Conservation (phyloP, 2,329 filamentous ascomycete species). For the Cryphonectria carpinicola region DNA sequence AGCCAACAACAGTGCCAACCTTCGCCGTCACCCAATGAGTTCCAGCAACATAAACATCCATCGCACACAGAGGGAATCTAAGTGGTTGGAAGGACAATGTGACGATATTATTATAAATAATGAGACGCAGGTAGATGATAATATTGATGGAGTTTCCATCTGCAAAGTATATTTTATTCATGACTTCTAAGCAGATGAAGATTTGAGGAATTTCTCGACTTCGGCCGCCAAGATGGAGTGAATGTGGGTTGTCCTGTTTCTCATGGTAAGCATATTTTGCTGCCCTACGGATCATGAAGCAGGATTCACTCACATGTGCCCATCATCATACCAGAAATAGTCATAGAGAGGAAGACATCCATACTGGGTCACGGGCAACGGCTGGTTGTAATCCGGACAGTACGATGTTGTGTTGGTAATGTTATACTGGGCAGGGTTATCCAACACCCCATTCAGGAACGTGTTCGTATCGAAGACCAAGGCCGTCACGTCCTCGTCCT, state of each 20-base stretch:
- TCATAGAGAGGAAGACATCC: constrained; percentile 36
- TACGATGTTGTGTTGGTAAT: constrained; percentile 37
- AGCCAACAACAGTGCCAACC: not conserved
- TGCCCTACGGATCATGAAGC: not conserved
- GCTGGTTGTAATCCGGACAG: constrained; percentile 34
- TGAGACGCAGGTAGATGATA: not conserved
- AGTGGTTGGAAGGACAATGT: too few species aligned
- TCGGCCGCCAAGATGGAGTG: constrained; percentile 16
- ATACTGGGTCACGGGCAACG: constrained; percentile 32
- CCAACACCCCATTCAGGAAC: constrained; percentile 38
- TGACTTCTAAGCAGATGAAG: constrained; percentile 1
- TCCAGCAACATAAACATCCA: not conserved
- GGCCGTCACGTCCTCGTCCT: constrained; percentile 30
- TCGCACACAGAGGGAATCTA: too few species aligned
- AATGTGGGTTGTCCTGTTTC: constrained; percentile 15
- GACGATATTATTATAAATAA: not conserved
- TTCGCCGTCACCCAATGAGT: not conserved
- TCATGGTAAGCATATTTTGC: not conserved
- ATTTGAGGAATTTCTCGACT: constrained; percentile 12
- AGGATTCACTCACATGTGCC: constrained; percentile 31
- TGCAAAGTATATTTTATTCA: not conserved
- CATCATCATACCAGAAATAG: constrained; percentile 40
- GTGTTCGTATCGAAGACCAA: constrained; percentile 39
- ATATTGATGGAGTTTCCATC: not conserved
- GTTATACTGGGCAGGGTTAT: constrained; percentile 34